Conservation (phyloP, 2,329 filamentous ascomycete genomes). For the Epichloe amarillans region DNA sequence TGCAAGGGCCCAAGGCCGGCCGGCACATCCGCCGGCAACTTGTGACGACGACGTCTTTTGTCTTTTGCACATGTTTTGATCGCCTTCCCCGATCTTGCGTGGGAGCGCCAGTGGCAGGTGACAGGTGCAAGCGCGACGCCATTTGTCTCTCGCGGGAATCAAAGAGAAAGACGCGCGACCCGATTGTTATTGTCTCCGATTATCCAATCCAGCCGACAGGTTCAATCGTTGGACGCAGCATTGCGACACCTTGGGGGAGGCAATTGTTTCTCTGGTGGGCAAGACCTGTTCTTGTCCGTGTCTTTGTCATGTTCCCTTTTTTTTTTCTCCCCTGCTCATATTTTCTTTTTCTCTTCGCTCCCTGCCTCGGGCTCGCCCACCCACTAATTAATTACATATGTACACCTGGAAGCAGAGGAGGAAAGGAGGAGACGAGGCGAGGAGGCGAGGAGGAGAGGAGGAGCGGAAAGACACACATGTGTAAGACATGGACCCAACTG, state of each 20-base stretch:
- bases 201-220: neutral
- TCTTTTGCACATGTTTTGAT: neutral
- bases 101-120: neutral
- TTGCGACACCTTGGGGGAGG: neutral
- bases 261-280: neutral
- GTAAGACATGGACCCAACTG: constrained; percentile 3
- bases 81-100: neutral
- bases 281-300: neutral
- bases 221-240: too few relatives aligned
- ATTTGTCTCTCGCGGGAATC: neutral
- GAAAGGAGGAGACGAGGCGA: too few relatives aligned
- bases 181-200: neutral
- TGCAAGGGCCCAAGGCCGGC: neutral
- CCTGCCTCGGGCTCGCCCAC: neutral
- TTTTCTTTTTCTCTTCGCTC: too few relatives aligned
- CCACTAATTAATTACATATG: neutral
- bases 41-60: neutral
- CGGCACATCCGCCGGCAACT: neutral
- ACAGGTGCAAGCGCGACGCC: neutral
- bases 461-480: neutral
- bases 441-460: neutral
- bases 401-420: neutral
- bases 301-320: neutral
- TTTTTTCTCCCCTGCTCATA: neutral
- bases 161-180: neutral